phyloP scores from a whole-genome alignment of 2,329 filamentous ascomycete genomes.

The Pyricularia sp. region DNA sequence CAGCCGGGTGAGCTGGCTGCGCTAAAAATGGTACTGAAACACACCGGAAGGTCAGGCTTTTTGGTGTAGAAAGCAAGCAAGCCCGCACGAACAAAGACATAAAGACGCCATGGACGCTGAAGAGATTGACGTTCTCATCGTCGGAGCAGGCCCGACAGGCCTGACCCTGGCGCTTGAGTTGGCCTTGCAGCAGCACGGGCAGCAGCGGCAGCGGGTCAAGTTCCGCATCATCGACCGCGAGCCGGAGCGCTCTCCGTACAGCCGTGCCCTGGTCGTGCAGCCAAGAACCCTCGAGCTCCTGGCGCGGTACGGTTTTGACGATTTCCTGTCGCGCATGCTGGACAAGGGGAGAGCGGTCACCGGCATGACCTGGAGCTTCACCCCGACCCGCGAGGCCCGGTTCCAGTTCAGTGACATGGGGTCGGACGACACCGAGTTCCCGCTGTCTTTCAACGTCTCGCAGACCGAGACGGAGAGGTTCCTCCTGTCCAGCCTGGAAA shows the following conservation, averaged over 20 bases:
- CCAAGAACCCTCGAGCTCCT: slow-evolving; percentile 40
- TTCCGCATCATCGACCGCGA: slow-evolving; percentile 29
- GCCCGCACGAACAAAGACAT: no score
- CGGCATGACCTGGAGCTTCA: slow-evolving; percentile 27
- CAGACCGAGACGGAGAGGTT: slow-evolving; percentile 16
- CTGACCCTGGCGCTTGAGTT: slow-evolving; percentile 30
- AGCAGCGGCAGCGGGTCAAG: slow-evolving; percentile 10
- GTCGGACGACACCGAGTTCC: slow-evolving; percentile 12
- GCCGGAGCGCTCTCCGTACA: slow-evolving; percentile 23
- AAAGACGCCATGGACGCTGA: not conserved
- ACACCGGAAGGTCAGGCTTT: not conserved
- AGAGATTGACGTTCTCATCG: slow-evolving; percentile 26
- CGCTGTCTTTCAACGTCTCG: slow-evolving; percentile 13
- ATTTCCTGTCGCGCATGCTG: slow-evolving; percentile 25
- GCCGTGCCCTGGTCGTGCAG: slow-evolving; percentile 35
- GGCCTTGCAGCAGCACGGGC: slow-evolving; percentile 14
- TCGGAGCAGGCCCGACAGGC: slow-evolving; percentile 35
- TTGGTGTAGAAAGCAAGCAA: no score
- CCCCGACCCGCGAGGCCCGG: slow-evolving; percentile 19
- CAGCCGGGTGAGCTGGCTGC: not conserved
- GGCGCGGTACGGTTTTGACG: slow-evolving; percentile 26
- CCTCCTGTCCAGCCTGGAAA: slow-evolving; percentile 8
- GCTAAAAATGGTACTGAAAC: no score
- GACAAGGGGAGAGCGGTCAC: slow-evolving; percentile 24
- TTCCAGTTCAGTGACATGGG: slow-evolving; percentile 17